Evolutionary conservation across 495 filamentous ascomycete genomes (phyloP).

Genomic region (Trichoderma gamsii): DNA sequence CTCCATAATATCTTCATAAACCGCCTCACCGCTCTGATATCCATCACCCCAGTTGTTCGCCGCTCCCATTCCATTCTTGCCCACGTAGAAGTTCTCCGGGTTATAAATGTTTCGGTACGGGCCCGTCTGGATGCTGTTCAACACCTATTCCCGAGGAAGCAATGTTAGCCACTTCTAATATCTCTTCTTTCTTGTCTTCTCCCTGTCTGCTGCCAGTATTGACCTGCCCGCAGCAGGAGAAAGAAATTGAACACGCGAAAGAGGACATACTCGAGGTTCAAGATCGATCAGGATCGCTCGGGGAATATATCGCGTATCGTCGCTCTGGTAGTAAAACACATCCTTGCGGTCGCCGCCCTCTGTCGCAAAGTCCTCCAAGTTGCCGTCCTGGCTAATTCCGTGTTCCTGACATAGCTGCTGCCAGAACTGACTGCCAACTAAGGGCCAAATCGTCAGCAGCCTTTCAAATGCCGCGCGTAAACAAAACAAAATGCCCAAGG

Average conservation of each 20-base stretch:
- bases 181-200: not conserved
- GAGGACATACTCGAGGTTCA: conserved; percentile 69
- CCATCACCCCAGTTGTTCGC: conserved; percentile 98
- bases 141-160: conserved; percentile 51
- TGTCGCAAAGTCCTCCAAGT: conserved; percentile 90
- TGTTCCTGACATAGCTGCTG: conserved; percentile 96
- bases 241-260: not conserved
- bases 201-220: not conserved
- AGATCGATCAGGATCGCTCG: conserved; percentile 92
- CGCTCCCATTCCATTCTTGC: conserved; percentile 83
- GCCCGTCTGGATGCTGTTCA: conserved; percentile 85
- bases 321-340: conserved; percentile 98
- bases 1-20: conserved; percentile 96
- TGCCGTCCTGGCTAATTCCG: conserved; percentile 94
- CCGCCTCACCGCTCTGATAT: conserved; percentile 82
- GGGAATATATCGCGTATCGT: conserved; percentile 97
- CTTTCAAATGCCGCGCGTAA: not conserved
- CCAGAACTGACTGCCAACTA: conserved; percentile 94
- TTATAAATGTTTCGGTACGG: conserved; percentile 98
- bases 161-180: not conserved
- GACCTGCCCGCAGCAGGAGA: not conserved
- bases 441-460: not conserved
- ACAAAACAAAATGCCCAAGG: not conserved
- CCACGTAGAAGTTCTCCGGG: conserved; percentile 95
- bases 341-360: conserved; percentile 97